Base-by-base conservation (phyloP, 257 asterid genomes). In the Sherardia arvensis region DNA sequence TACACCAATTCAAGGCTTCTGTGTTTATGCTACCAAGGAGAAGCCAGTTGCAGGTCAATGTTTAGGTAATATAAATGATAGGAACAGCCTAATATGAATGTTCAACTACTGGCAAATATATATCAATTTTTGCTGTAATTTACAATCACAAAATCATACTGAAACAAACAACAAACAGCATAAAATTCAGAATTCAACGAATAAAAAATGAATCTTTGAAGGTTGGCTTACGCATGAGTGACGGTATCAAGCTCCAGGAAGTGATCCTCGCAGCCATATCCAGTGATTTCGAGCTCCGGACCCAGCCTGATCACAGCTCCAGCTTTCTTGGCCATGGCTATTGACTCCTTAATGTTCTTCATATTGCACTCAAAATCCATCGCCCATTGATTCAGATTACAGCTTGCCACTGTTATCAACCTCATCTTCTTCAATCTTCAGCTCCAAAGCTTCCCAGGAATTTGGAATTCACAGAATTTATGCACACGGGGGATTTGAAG, bases 251-350 rank as follows among this genome's bases (percentile, higher is more conserved):
- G 95, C 71, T 92, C 97, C 75, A 87, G 65, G 72, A 92, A 92
- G 76, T 92, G 99, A 38, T 92, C 99, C 54, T 92, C 94, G 69
- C 99, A 92, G 73, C 96, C 99, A 83, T 92, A 89, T 66, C 99
- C 99, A 54, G 96, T 84, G 73, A 92, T 85, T 81, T 92, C 99
- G 38, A 92, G 99, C 79, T 92, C 99, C 7, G 99, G 99, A 8
- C 99, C 99, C 3, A 92, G 96, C 61, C 97, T 87, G 61, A 92
- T 84, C 34, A 74, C 88, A 28, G 96, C 96, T 29, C 99, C 96
- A n/a, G 85, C 84, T 73, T 73, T 69, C 77, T 92, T 92, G 81
- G 97, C 95, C 81, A 70, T 79, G 36, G 77, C 67, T 67, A 92
- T 84, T 0, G 99, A 89, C 54, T 87, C 88, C 87, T 89, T 89